Conservation (phyloP, 1,139 yeast genomes). For the Dujonia santamariae region DNA sequence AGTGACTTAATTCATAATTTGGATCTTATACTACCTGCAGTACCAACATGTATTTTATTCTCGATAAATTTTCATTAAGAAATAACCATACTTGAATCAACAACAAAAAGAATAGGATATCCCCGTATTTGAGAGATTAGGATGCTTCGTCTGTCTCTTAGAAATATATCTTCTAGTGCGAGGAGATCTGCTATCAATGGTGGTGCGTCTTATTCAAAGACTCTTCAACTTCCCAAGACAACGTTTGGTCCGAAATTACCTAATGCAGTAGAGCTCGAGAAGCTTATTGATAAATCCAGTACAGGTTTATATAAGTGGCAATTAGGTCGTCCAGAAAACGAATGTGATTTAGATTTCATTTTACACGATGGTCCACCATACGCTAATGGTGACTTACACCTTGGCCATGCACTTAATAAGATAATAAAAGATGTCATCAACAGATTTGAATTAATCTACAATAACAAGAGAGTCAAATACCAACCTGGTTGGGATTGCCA, state of each 20-base stretch:
- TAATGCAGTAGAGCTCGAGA: conserved; percentile 21
- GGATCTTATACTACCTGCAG: too few relatives aligned
- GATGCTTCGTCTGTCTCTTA: conserved; percentile 2
- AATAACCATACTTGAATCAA: too few relatives aligned
- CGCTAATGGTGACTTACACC: conserved; percentile 90
- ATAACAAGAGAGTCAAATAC: conserved; percentile 62
- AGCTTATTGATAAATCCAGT: conserved; percentile 26
- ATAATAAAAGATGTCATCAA: conserved; percentile 81
- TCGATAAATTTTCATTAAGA: too few relatives aligned
- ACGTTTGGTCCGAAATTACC: conserved; percentile 43
- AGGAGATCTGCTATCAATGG: conserved; percentile 2
- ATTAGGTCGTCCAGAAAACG: conserved; percentile 12
- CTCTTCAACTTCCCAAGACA: conserved; percentile 41
- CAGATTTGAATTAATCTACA: conserved; percentile 59
- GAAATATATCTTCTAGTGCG: background rate
- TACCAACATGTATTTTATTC: too few relatives aligned
- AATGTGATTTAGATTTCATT: conserved; percentile 43
- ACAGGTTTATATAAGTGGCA: conserved; percentile 37
- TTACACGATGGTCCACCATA: conserved; percentile 98
- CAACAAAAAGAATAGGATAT: too few relatives aligned
- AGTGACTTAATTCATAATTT: too few relatives aligned
- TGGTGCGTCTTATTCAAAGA: conserved; percentile 28
- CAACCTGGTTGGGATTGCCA: conserved; percentile 99
- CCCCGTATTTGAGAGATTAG: too few relatives aligned
- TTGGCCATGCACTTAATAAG: conserved; percentile 93